These are phyloP conservation scores for Kokia cookei DNA, from an alignment of 441 rosid species.

Conservation along the genomic window DNA sequence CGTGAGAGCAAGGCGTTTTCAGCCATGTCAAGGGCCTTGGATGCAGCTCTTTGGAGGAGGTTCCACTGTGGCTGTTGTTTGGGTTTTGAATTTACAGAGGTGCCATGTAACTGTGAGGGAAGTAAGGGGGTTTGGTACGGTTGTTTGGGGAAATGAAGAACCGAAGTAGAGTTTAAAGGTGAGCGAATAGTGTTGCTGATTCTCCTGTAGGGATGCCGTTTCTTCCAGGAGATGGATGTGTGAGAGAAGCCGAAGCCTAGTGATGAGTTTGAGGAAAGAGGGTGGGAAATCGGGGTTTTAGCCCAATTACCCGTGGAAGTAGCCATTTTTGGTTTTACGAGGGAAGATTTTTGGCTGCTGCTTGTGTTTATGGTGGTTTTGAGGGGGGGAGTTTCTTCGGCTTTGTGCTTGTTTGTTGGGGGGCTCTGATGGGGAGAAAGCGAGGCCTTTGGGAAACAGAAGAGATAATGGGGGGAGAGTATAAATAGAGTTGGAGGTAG, in stretches of 20 bases:
- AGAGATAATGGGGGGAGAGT: constrained; percentile 5
- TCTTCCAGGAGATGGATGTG: neutral
- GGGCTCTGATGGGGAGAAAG: neutral
- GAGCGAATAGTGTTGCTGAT: constrained; percentile 8
- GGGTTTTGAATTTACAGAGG: neutral
- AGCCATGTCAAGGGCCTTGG: constrained; percentile 40
- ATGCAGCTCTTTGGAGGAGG: constrained; percentile 52
- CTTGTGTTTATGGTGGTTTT: neutral
- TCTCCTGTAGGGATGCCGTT: neutral
- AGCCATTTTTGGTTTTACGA: constrained; percentile 14
- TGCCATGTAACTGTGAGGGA: constrained; percentile 1
- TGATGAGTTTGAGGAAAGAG: neutral
- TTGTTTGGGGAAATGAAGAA: constrained; percentile 28
- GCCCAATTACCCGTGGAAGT: constrained; percentile 25
- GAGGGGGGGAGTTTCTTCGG: neutral
- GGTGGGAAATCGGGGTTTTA: constrained; percentile 12
- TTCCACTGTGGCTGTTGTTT: constrained; percentile 29
- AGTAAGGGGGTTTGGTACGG: constrained; percentile 12
- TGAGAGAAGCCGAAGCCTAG: constrained; percentile 9
- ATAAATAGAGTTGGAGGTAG: constrained; percentile 30
- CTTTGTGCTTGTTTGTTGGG: neutral
- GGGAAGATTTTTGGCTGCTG: neutral
- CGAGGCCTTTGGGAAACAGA: constrained; percentile 5
- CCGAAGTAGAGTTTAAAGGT: constrained; percentile 19
- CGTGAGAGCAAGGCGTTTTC: constrained; percentile 45